A percentile compares a stretch with the other conserved stretches of the same genome.
Conservation (phyloP, 192 early-diverging fungal species). For the Glomus cerebriforme region DNA sequence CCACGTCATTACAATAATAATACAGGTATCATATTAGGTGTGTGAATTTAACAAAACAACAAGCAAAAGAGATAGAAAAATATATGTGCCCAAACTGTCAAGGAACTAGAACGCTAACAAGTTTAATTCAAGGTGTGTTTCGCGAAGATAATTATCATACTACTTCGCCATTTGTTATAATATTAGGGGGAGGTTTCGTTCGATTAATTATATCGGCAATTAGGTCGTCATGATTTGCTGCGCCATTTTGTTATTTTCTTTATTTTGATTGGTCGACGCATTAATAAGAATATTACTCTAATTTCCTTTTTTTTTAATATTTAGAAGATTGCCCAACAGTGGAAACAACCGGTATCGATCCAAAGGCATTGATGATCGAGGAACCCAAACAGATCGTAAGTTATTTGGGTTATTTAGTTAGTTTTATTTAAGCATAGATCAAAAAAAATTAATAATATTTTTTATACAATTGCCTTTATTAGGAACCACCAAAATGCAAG, state of each 20-base stretch:
- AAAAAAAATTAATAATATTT: not conserved
- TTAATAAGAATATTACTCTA: not conserved
- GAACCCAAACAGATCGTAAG: not conserved
- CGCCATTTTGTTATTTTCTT: not conserved
- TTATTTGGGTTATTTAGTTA: not conserved
- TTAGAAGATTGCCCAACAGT: conserved; percentile 9
- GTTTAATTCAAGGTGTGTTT: conserved; percentile 21
- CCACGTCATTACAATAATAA: not conserved
- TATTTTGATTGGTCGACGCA: not conserved
- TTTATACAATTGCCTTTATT: not conserved
- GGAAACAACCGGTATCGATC: conserved; percentile 37
- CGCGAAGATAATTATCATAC: not conserved
- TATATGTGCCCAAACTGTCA: conserved; percentile 12
- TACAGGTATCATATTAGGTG: conserved; percentile 7
- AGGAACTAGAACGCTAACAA: not conserved
- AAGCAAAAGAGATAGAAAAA: conserved; percentile 5
- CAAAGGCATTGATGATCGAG: conserved; percentile 24
- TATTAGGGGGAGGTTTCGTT: not conserved
- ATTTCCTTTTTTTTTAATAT: not conserved
- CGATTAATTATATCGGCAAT: not conserved
- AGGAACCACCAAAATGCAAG: conserved; percentile 31
- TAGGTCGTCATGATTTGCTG: not conserved
- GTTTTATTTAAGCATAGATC: not conserved
- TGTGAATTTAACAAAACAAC: conserved; percentile 4
- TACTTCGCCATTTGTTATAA: not conserved